A percentile compares a stretch with the other conserved stretches of the same genome.
Evolutionary conservation across 2,329 filamentous ascomycete genomes (phyloP).

Genomic region (Dothiorella sarmentorum): DNA sequence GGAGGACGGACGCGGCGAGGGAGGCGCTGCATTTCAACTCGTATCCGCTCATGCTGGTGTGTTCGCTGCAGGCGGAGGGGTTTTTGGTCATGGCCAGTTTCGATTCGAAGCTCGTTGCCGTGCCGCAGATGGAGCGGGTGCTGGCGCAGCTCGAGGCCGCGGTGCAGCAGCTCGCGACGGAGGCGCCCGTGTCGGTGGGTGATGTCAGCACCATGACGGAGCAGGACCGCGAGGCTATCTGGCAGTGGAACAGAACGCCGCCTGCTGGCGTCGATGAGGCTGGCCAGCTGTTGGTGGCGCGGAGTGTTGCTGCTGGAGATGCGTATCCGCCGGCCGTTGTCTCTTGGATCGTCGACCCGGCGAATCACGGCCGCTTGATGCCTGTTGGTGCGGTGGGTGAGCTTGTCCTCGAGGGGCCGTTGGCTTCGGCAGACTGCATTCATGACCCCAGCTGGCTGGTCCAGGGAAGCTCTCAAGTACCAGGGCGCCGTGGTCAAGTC

Average conservation of each 20-base stretch:
- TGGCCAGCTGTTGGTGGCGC: background rate
- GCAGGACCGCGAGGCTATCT: constrained; percentile 41
- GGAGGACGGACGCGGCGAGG: constrained; percentile 55
- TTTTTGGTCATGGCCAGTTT: constrained; percentile 63
- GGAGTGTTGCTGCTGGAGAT: constrained; percentile 34
- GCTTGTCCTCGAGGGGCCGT: constrained; percentile 41
- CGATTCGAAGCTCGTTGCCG: constrained; percentile 57
- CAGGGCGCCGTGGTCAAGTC: constrained; percentile 18
- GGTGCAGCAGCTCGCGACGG: constrained; percentile 45
- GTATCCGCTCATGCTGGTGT: constrained; percentile 64
- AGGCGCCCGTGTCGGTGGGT: constrained; percentile 20
- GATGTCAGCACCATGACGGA: constrained; percentile 40
- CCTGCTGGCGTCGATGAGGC: constrained; percentile 28
- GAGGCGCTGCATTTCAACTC: constrained; percentile 57
- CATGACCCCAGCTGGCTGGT: constrained; percentile 34
- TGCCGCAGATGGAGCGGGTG: constrained; percentile 51
- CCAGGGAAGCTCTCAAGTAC: constrained; percentile 29
- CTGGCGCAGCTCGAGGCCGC: constrained; percentile 52
- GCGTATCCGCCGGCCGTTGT: background rate
- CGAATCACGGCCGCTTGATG: constrained; percentile 35
- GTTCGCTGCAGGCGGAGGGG: constrained; percentile 54
- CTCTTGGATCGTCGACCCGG: constrained; percentile 31
- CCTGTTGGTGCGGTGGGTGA: constrained; percentile 42
- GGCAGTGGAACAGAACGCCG: constrained; percentile 38
- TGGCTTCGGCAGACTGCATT: constrained; percentile 28